Percentiles rank a stretch among this genome's conserved stretches.
Evolutionary conservation across 441 rosid genomes (phyloP).

Genomic region (Cnidoscolus chayamansa): DNA sequence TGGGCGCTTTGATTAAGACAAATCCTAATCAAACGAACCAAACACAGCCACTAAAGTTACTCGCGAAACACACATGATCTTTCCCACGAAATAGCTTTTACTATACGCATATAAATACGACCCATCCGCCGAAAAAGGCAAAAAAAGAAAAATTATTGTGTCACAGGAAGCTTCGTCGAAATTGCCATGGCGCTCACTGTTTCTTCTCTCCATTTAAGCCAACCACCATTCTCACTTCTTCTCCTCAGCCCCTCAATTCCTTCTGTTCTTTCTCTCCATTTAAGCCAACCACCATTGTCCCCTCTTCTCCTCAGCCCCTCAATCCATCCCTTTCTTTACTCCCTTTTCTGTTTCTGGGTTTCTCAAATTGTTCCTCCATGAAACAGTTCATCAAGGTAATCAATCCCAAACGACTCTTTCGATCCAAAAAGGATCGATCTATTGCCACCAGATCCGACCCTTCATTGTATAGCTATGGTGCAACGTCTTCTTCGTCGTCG

Average conservation of each 20-base stretch:
- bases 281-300: constrained; percentile 25
- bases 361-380: constrained; percentile 30
- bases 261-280: constrained; percentile 32
- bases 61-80: neutral
- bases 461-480: constrained; percentile 49
- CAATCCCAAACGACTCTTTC: constrained; percentile 62
- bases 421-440: constrained; percentile 43
- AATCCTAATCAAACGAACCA: too few relatives aligned
- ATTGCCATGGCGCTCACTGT: constrained; percentile 36
- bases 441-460: constrained; percentile 53
- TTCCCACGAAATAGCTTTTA: neutral
- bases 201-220: constrained; percentile 37
- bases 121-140: neutral
- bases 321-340: neutral
- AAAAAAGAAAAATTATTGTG: neutral
- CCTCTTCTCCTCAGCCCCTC: too few relatives aligned
- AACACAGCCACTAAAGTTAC: too few relatives aligned
- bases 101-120: neutral
- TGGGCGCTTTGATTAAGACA: neutral
- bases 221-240: constrained; percentile 18
- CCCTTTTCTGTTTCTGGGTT: too few relatives aligned
- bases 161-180: constrained; percentile 71
- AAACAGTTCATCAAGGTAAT: constrained; percentile 39
- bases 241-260: constrained; percentile 9
- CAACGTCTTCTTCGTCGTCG: constrained; percentile 42